phyloP scores from a whole-genome alignment of 2,329 filamentous ascomycete species.

The Fusarium sp. region DNA sequence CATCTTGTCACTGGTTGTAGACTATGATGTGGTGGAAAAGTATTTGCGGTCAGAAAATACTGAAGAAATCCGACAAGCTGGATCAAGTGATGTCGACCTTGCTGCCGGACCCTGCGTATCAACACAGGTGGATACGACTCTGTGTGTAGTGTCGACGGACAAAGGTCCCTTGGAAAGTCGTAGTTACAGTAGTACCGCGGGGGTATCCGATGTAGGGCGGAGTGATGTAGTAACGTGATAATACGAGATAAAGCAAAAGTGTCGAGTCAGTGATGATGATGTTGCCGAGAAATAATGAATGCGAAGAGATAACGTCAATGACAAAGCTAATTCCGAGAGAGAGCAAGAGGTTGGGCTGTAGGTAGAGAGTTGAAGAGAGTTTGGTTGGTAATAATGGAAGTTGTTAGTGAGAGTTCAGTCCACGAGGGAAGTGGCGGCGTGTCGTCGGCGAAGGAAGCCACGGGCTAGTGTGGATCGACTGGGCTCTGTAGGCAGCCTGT shows the following conservation, averaged over 20 bases:
- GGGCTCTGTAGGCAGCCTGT: slow-evolving; percentile 1
- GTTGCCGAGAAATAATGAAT: slow-evolving; percentile 20
- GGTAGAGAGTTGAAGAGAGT: slow-evolving; percentile 13
- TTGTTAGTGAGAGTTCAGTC: slow-evolving; percentile 32
- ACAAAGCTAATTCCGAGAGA: slow-evolving; percentile 16
- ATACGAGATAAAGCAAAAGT: slow-evolving; percentile 6
- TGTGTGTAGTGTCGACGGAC: slow-evolving; percentile 1
- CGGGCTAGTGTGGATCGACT: slow-evolving; percentile 32
- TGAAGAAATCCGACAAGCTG: slow-evolving; percentile 15
- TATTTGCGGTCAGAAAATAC: slow-evolving; percentile 12
- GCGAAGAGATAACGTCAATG: slow-evolving; percentile 15
- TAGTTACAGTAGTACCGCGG: slow-evolving; percentile 26
- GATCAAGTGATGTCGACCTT: slow-evolving; percentile 30
- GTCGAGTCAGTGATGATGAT: slow-evolving; percentile 4
- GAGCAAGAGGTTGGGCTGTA: slow-evolving; percentile 29
- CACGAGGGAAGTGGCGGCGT: slow-evolving; percentile 39
- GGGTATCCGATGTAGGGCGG: slow-evolving; percentile 30
- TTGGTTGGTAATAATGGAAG: slow-evolving; percentile 20
- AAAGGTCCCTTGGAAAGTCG: slow-evolving; percentile 30
- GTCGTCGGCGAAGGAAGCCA: slow-evolving; percentile 38
- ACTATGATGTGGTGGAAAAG: slow-evolving; percentile 11
- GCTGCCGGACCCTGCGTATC: slow-evolving; percentile 40
- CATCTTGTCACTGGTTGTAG: slow-evolving; percentile 49
- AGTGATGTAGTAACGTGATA: slow-evolving; percentile 25
- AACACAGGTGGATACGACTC: slow-evolving; percentile 43